phyloP scores from a whole-genome alignment of 352 stramenopile species.

The Phytopythium ostracodes region DNA sequence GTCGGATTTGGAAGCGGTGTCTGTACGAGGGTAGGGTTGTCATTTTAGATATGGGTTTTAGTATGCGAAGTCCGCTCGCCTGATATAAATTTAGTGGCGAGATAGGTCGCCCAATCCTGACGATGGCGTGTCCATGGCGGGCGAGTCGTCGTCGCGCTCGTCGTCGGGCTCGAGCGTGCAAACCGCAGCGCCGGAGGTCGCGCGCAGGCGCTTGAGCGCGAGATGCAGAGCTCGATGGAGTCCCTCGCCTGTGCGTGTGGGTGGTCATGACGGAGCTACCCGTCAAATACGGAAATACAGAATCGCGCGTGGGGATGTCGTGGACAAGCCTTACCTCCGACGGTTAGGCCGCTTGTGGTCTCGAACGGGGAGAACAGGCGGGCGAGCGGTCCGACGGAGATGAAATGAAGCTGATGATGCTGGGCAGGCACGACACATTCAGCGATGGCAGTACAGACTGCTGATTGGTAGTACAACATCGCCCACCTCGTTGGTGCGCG shows the following conservation, averaged over 20 bases:
- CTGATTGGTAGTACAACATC: no score
- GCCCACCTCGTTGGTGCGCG: slow-evolving; percentile 26
- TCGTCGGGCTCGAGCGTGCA: slow-evolving; percentile 14
- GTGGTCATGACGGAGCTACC: background rate
- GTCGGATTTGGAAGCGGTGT: no score
- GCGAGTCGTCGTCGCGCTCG: background rate
- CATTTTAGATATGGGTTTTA: no score
- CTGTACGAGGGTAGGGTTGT: no score
- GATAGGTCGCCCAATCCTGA: no score
- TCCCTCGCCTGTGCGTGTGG: slow-evolving; percentile 29
- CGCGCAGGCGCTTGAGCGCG: slow-evolving; percentile 36
- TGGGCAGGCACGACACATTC: slow-evolving; percentile 12
- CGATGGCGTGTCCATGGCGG: no score
- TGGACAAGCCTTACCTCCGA: slow-evolving; percentile 18
- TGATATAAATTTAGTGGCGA: background rate
- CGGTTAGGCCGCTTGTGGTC: slow-evolving; percentile 25
- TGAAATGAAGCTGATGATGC: slow-evolving; percentile 9
- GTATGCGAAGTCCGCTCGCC: no score
- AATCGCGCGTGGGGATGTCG: background rate
- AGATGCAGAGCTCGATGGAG: slow-evolving; percentile 51
- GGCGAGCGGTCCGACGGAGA: slow-evolving; percentile 31
- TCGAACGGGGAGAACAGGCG: slow-evolving; percentile 34
- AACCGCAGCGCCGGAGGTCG: slow-evolving; percentile 19
- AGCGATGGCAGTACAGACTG: background rate
- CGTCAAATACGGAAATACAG: slow-evolving; percentile 6